Evolutionary conservation across 805 yeast genomes (phyloP), one percentile per base, ranked within the genome.

Genomic region (Yarrowia deformans): DNA sequence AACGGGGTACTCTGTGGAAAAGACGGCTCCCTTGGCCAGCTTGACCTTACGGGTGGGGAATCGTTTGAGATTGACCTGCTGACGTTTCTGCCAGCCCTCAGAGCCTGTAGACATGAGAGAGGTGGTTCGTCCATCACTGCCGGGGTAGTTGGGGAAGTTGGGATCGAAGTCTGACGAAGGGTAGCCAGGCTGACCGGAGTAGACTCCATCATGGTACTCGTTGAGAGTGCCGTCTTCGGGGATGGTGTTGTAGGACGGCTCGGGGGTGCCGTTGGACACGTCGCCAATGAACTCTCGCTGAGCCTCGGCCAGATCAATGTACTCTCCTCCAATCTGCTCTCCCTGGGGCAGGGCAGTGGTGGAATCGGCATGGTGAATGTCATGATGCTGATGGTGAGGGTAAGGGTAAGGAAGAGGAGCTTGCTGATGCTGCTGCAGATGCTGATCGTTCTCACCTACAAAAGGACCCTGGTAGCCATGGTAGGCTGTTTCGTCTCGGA

Each of bases 11-110:
- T 75, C 82, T 8, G 76, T 72, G 19, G 77, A 73, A 73, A 75
- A 78, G 35, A 77, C 79, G 66, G 74, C 74, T 32, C 80, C 80
- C 50, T 78, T 74, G 42, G 74, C 76, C 16, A 80, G 76, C 64
- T 79, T 79, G 72, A 80, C 81, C 68, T 77, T 77, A 19, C 81
- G 77, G 8, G 82, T 80, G 29, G 72, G 75, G 43, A 72, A 74
- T 10, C 81, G 76, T 58, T 74, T 73, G 61, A 79, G 72, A 19
- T 72, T 69, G 56, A 72, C 70, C 43, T 76, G 73, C 40, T 72
- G 74, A 75, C 81, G 60, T 13, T 49, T 48, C 60, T 71, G 68
- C 75, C 75, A 73, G 10, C 72, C 72, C 9, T 72, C 74, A 0
- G 72, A 60, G 7, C 66, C 66, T 8, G 66, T 43, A 1, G 52